These are phyloP conservation scores for Nematocida sp. DNA, from an alignment of 371 early-diverging fungal genomes.

Conservation along the genomic window DNA sequence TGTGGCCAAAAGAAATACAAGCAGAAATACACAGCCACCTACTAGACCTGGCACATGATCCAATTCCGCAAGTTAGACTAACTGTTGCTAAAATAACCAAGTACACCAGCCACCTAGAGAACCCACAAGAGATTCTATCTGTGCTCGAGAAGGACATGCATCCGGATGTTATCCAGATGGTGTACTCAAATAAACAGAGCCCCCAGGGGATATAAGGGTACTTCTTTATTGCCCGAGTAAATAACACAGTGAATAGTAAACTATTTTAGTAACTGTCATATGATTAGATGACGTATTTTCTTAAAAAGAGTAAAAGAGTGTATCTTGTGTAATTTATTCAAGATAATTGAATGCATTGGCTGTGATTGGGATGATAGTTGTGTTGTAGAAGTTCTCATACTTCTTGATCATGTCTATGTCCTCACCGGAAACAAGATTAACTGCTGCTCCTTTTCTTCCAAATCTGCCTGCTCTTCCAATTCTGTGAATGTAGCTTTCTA, in stretches of 20 bases:
- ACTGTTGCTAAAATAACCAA: constrained; percentile 16
- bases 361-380: constrained; percentile 88
- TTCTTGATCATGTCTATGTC: constrained; percentile 83
- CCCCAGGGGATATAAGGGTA: too few species aligned
- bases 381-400: constrained; percentile 91
- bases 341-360: constrained; percentile 12
- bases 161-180: constrained; percentile 18
- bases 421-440: constrained; percentile 88
- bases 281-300: not conserved
- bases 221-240: too few species aligned
- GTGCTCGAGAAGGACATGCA: constrained; percentile 28
- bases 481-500: constrained; percentile 65
- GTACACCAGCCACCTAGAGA: not conserved
- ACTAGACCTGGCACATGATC: constrained; percentile 1
- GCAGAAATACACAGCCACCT: not conserved
- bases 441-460: constrained; percentile 96
- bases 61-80: constrained; percentile 30
- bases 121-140: constrained; percentile 1
- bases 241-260: too few species aligned
- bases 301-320: not conserved
- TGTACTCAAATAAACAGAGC: too few species aligned
- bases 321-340: constrained; percentile 48
- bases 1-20: constrained; percentile 13
- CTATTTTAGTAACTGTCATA: too few species aligned
- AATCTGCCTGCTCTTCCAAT: constrained; percentile 98